Base-by-base conservation (phyloP, 73 alveolate species). In the Paramecium octaurelia region DNA sequence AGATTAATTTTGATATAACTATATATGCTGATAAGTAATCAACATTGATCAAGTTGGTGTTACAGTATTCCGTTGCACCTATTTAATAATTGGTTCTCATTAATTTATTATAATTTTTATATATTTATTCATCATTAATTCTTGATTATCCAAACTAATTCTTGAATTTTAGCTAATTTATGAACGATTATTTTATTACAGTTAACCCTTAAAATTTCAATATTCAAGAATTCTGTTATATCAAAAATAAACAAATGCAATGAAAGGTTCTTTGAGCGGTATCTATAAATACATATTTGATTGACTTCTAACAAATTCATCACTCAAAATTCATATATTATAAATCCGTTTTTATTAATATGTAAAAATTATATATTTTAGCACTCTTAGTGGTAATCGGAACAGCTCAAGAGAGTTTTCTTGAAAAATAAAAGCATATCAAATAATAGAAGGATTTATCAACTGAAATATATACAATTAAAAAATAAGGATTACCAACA, bases 271-370 rank as follows among this genome's bases (percentile, higher is more conserved):
- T 54, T 54, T n/a, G 21, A 54, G 31, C 3, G 12, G 8, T 18
- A 3, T 4, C 16, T 2, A 18, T 18, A 54, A 18, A 54, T 54
- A 6, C 3, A 2, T 4, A 54, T 18, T 4, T 54, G 4, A 18
- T 54, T 54, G 69, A 54, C 21, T 23, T 18, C 69, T 54, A 54
- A 54, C 69, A 18, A 54, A 54, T 18, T 54, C 69, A n/a, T 54
- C 14, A 54, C 34, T 54, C 69, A 54, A 4, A 54, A 18, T 54
- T 54, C 69, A 54, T 54, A 54, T 54, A 64, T 27, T 64, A 64
- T 64, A 64, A 64, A 64, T 64, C 84, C 84, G 84, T 64, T 64
- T 64, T 64, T 64, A 64, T 64, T 64, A 64, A 64, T 64, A 64
- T 64, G 84, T 64, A 64, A 64, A 64, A 64, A 64, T 64, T 64